Evolutionary conservation across 345 rosid genomes (phyloP), one percentile per base, ranked within the genome.

Genomic region (Cochlearia excelsa): DNA sequence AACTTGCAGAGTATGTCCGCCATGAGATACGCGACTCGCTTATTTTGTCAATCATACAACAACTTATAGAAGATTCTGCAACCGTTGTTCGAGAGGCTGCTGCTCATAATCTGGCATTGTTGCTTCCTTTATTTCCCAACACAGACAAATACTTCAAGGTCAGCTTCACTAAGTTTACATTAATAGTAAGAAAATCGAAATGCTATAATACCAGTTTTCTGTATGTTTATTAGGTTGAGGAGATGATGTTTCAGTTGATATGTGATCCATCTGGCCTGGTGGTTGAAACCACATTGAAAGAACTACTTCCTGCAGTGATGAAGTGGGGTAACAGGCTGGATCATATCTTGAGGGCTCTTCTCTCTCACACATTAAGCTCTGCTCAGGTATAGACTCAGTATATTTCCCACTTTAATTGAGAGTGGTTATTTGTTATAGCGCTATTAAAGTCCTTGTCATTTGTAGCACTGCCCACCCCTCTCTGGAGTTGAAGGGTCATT

Each of bases 71-170:
- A 80, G 98, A 92, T 75, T 70, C 98, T 67, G 96, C 96, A 55
- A 88, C 84, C 40, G 80, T 92, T 74, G 95, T 92, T 64, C 90
- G 96, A 65, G 96, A 92, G 75, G 95, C 95, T 76, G 90, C 98
- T 56, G 87, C 93, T 6, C 88, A 67, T 77, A 92, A 92, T 81
- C 81, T 88, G 78, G 84, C 95, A 7, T 71, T 92, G 86, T 81
- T 88, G 75, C 98, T 92, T 78, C 98, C 95, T 8, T 83, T 83
- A 55, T 92, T 88, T 70, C 98, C 88, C 7, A 87, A 76, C 77
- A 79, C 69, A 66, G 98, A 92, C 83, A 92, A 92, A 84, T 92
- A 92, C 84, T 86, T 92, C 85, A 92, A 92, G 98, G 98, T 92
- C 85, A 84, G 93, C 83, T 67, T 84, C 87, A 79, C 79, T 82